Percentiles rank a stretch among this genome's conserved stretches.
Evolutionary conservation across 73 alveolate species (phyloP).

Genomic region (Uronychia binucleata): DNA sequence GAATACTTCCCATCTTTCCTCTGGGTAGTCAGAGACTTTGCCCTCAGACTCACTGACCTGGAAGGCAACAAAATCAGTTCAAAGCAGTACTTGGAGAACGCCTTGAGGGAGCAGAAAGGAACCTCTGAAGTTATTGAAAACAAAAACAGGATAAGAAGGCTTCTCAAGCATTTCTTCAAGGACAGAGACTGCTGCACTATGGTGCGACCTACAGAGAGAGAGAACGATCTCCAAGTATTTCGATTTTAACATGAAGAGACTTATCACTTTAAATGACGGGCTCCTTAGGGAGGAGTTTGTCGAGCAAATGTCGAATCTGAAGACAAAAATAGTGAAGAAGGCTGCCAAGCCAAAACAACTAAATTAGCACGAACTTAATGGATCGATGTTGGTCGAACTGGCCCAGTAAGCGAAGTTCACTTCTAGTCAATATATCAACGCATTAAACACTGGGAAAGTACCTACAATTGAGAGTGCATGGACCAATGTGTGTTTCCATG

Average conservation of each 20-base stretch:
- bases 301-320: slow-evolving; percentile 63
- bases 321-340: slow-evolving; percentile 72
- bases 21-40: slow-evolving; percentile 97
- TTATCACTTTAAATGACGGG: slow-evolving; percentile 53
- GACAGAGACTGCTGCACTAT: slow-evolving; percentile 78
- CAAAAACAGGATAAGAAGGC: slow-evolving; percentile 70
- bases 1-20: slow-evolving; percentile 90
- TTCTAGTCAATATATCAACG: slow-evolving; percentile 71
- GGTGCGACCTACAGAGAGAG: slow-evolving; percentile 77
- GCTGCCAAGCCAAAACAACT: slow-evolving; percentile 77
- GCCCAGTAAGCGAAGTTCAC: slow-evolving; percentile 20
- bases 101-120: slow-evolving; percentile 78
- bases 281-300: slow-evolving; percentile 76
- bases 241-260: too few species aligned
- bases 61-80: slow-evolving; percentile 84
- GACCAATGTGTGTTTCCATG: slow-evolving; percentile 61
- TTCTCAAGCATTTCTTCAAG: slow-evolving; percentile 69
- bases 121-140: slow-evolving; percentile 69
- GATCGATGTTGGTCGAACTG: slow-evolving; percentile 75
- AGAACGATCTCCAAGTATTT: slow-evolving; percentile 47
- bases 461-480: slow-evolving; percentile 87
- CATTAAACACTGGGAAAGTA: slow-evolving; percentile 75
- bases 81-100: slow-evolving; percentile 87
- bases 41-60: slow-evolving; percentile 85
- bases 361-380: slow-evolving; percentile 67